Base-by-base conservation (phyloP, 2,329 filamentous ascomycete species). In the Camptophora hylomeconis region DNA sequence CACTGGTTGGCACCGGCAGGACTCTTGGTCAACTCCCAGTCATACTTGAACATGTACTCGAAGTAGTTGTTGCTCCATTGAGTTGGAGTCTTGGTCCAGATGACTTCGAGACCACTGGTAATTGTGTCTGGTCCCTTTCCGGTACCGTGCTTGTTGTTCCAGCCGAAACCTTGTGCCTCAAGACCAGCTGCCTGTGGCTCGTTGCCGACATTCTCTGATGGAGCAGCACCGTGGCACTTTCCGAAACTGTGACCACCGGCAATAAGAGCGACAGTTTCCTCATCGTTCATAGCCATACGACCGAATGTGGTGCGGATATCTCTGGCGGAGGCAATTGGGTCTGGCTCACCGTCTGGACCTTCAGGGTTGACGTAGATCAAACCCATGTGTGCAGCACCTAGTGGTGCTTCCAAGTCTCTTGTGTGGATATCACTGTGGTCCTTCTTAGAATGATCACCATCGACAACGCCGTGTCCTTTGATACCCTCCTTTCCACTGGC, bases 301-400 rank as follows among this genome's bases (percentile, higher is more conserved):
- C 64, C 65, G 44, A 84, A 86, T 11, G 80, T 81, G 34, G 63
- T 66, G 39, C 77, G 76, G 48, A 84, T 84, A 45, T 86, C 80
- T 33, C 65, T 56, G 22, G 72, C 80, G 2, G 80, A 67, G 9
- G 75, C 74, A 21, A 75, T 53, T 12, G 77, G 74, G 47, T 84
- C 77, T 3, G 77, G 75, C 31, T 68, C 67, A 36, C 72, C 77
- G 42, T 83, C 73, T 16, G 80, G 80, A 5, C 80, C 79, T 53
- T 83, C 75, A 3, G 80, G 79, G 59, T 86, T 83, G 37, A 83
- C 78, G 51, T 86, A 86, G 51, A 86, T 84, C 45, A 86, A 58
- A 48, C 79, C 79, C 72, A 80, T 79, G 56, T 79, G 71, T 17
- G 73, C 62, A 23, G 78, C 72, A 5, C 61, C 77, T 9, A 84